Evolutionary conservation across 257 asterid genomes (phyloP), one percentile per base, ranked within the genome.

Genomic region (Salvia rosmarinus): DNA sequence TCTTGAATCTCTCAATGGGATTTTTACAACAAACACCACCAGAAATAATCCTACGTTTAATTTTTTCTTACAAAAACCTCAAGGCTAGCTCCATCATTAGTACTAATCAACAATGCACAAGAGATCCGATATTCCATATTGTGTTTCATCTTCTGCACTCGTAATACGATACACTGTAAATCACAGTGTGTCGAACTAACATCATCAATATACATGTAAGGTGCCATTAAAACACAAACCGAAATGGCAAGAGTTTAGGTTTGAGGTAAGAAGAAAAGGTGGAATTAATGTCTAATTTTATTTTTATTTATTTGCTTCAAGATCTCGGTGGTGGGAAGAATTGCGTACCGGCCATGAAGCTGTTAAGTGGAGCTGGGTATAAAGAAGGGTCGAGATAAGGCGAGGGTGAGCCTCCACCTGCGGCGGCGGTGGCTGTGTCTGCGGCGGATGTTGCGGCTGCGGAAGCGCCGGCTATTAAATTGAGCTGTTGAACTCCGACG

Each of bases 291-390:
- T 39, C 43, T 68, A 2, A n/a, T 12, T 32, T 59, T 17, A 5
- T 44, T 35, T 20, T 6, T 6, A 7, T 9, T 6, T 0, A 1
- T 13, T 56, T 12, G 2, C 16, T 16, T 73, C 77, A 91, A 78
- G 99, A 85, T 77, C 99, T 83, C 67, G 96, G 91, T 44, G 95
- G 96, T 70, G 96, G 99, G 91, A 91, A 91, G 95, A 94, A 89
- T 83, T 85, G 96, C 95, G 96, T 94, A 89, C 98, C 98, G 70
- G 96, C 86, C 75, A 89, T 84, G 93, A 84, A 94, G 75, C 87
- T 85, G 75, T 71, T 88, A 25, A 94, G 74, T 2, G 96, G 90
- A 70, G 96, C 87, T 17, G 95, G 90, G 68, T 83, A 90, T 25
- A 86, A 52, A 2, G 90, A 84, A 30, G 82, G 86, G 67, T 93